Base-by-base conservation (phyloP, 345 rosid species). In the Euphorbia peplus region DNA sequence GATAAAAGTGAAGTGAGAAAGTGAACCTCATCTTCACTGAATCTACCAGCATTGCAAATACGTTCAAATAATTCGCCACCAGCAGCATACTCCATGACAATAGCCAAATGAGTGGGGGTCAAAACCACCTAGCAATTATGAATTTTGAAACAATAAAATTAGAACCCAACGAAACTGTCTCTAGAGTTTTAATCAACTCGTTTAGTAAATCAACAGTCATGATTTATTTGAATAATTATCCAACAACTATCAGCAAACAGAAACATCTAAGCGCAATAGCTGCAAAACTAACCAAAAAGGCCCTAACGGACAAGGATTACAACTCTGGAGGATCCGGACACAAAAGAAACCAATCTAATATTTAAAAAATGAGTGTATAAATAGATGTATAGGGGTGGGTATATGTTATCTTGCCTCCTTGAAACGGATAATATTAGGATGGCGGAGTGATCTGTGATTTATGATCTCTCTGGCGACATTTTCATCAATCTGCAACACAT, bases 381-480 rank as follows among this genome's bases (percentile, higher is more conserved):
- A 26, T 15, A 4, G 6, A 15, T 35, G 42, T 22, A 22, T 53
- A 47, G 8, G 13, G 48, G 56, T 5, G 37, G 0, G 32, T 64
- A 18, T 1, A 62, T n/a, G n/a, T n/a, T n/a, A n/a, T n/a, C 78
- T 72, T 73, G 72, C 97, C 93, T 92, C 98, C 74, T 90, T 92
- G 77, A 92, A 92, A 6, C 95, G 80, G 72, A 92, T 90, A 59
- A 92, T 92, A 79, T 92, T 92, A 3, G 98, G 93, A 77, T 92
- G 97, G 70, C 88, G 80, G 37, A 90, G 93, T 62, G 95, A 90
- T 83, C 98, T 83, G 83, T 92, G 98, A 80, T 90, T 92, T 63
- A 90, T 90, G 61, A 92, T 92, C 89, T 92, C 98, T 73, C 97
- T 87, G 0, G 93, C 96, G 19, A 92, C 98, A 71, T 92, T 90